Conservation (phyloP, 768 basidiomycete species). For the Mycena belliarum region DNA sequence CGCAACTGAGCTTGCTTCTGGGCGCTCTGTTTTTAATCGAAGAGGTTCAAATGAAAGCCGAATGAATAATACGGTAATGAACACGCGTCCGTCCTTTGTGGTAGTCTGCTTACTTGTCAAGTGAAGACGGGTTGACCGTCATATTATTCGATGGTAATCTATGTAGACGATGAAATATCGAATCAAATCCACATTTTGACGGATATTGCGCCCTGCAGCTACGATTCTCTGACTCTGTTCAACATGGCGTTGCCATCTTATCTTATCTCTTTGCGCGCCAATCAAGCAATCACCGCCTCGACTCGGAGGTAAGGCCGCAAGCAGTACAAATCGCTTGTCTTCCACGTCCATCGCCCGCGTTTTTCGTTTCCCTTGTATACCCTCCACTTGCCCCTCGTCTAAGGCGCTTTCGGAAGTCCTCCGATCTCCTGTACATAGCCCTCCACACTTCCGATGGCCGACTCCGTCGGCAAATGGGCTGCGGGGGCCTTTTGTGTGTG, state of each 20-base stretch:
- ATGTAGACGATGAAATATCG: constrained; percentile 13
- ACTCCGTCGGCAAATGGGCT: constrained; percentile 42
- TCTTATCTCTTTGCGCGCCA: constrained; percentile 4
- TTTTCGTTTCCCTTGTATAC: background rate
- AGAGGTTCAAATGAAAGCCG: background rate
- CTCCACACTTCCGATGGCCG: constrained; percentile 29
- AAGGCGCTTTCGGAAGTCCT: background rate
- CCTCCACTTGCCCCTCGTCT: background rate
- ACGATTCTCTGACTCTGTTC: background rate
- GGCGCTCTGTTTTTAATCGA: background rate
- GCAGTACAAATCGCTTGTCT: background rate
- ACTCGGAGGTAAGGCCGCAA: too few species aligned
- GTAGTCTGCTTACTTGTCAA: background rate
- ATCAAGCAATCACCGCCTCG: constrained; percentile 16
- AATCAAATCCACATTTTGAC: constrained; percentile 13
- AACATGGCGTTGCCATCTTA: background rate
- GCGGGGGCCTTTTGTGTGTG: constrained; percentile 44
- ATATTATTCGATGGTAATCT: background rate
- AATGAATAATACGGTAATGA: constrained; percentile 8
- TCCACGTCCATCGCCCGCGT: constrained; percentile 1
- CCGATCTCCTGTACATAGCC: constrained; percentile 16
- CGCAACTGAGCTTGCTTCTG: constrained; percentile 7
- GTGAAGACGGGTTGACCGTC: background rate
- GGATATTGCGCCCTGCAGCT: background rate
- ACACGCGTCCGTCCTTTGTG: background rate